Evolutionary conservation across 2,329 filamentous ascomycete genomes (phyloP).

Genomic region (Coniochaeta pulveracea): DNA sequence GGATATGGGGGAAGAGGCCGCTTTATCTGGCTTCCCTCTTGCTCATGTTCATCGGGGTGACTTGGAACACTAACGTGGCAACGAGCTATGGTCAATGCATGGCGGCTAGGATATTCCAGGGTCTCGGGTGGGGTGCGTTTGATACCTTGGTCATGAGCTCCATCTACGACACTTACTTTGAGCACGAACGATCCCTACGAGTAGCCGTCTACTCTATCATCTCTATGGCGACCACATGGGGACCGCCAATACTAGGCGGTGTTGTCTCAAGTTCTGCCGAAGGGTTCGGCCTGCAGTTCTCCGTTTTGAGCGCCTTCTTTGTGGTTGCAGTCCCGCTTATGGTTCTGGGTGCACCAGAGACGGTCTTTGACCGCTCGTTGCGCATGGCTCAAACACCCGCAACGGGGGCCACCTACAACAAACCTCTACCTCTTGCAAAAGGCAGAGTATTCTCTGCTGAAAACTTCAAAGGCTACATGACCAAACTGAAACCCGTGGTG

Average conservation of each 20-base stretch:
- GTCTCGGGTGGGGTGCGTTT: constrained; percentile 47
- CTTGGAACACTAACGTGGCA: constrained; percentile 36
- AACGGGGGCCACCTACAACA: constrained; percentile 14
- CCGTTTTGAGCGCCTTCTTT: constrained; percentile 37
- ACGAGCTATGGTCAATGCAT: constrained; percentile 33
- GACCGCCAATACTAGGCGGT: constrained; percentile 41
- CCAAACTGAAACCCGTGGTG: constrained; percentile 24
- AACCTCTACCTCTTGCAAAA: constrained; percentile 15
- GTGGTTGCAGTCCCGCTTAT: constrained; percentile 33
- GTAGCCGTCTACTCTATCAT: constrained; percentile 33
- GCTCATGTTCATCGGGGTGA: constrained; percentile 33
- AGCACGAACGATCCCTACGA: constrained; percentile 37
- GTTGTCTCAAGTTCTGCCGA: constrained; percentile 27
- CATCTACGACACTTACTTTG: constrained; percentile 46
- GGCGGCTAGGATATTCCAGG: constrained; percentile 41
- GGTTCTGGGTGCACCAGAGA: constrained; percentile 38
- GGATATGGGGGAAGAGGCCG: constrained; percentile 39
- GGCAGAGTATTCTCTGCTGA: constrained; percentile 19
- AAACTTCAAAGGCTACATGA: constrained; percentile 23
- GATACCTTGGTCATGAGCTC: constrained; percentile 40
- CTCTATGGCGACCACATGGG: constrained; percentile 36
- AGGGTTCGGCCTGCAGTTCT: constrained; percentile 36
- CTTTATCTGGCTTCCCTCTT: constrained; percentile 36
- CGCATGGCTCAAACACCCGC: constrained; percentile 13
- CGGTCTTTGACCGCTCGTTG: constrained; percentile 33